Base-by-base conservation (phyloP, 495 filamentous ascomycete genomes). In the Trichocladium antarcticum region DNA sequence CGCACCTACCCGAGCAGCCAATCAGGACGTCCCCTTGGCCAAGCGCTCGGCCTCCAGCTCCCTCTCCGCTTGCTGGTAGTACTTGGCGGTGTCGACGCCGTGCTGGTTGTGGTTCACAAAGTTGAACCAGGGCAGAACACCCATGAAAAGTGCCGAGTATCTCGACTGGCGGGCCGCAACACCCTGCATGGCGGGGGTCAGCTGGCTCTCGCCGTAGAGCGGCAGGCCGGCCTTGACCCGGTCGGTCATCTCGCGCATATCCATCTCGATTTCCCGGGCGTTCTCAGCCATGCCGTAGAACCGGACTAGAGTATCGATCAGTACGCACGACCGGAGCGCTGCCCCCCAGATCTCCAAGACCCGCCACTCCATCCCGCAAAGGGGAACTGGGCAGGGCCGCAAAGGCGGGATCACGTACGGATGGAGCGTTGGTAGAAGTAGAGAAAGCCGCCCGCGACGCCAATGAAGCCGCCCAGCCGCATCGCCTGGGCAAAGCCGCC, bases 51-150 rank as follows among this genome's bases (percentile, higher is more conserved):
- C 83, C 68, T 94, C 92, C 53, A 98, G 70, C 60, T 98, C 92
- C 57, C 81, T 74, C 70, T 98, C 92, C n/a, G 92, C 92, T 65
- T 90, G 85, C 64, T 80, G 80, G 68, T 95, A 98, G 71, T 98
- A 98, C 71, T 98, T 98, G 48, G 88, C 86, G 22, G 92, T 98
- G 66, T 98, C 93, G 46, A 98, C 84, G 54, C 92, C 92, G 65
- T 98, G 92, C 76, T 95, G 87, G 57, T 80, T 83, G 70, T 98
- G 92, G 66, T 98, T 96, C 52, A 95, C 90, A 66, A 96, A 78
- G 72, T 98, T 98, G 73, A 93, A 85, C 92, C 87, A 95, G 16
- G 92, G 92, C 27, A 98, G 59, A 36, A 92, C 77, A 58, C 87
- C 82, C 38, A 84, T 68, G 59, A 87, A 93, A 15, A 92, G 72